Evolutionary conservation across 179 eudicot species (phyloP).

Genomic region (Gypsophila paniculata): DNA sequence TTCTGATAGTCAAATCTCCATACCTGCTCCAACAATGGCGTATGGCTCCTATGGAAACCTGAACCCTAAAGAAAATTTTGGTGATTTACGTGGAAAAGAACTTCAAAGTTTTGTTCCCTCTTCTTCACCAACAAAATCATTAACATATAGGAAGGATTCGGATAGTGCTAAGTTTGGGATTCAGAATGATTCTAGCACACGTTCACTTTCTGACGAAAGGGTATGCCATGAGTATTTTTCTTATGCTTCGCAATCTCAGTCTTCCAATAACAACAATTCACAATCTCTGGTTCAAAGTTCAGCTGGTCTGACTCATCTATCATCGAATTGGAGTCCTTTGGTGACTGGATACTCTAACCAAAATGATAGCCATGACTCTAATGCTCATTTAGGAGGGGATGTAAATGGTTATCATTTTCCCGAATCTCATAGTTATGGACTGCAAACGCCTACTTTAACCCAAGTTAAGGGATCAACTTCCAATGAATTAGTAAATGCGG

Average conservation of each 20-base stretch:
- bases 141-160: slow-evolving; percentile 22
- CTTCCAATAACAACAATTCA: slow-evolving; percentile 26
- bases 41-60: slow-evolving; percentile 24
- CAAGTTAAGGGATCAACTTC: slow-evolving; percentile 22
- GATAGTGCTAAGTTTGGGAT: slow-evolving; percentile 25
- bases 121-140: slow-evolving; percentile 23
- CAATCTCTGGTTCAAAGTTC: slow-evolving; percentile 20
- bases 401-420: slow-evolving; percentile 22
- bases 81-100: slow-evolving; percentile 25
- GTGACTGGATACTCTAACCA: slow-evolving; percentile 10
- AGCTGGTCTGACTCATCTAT: slow-evolving; percentile 15
- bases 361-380: slow-evolving; percentile 21
- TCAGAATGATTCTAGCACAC: slow-evolving; percentile 27
- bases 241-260: slow-evolving; percentile 27
- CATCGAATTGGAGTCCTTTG: slow-evolving; percentile 23
- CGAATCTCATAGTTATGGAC: slow-evolving; percentile 21
- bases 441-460: slow-evolving; percentile 15
- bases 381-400: slow-evolving; percentile 20
- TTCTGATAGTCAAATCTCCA: slow-evolving; percentile 26
- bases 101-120: slow-evolving; percentile 21
- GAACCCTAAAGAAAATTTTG: slow-evolving; percentile 23
- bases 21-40: slow-evolving; percentile 21
- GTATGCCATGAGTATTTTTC: slow-evolving; percentile 24
- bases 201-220: slow-evolving; percentile 27
- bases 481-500: slow-evolving; percentile 19